phyloP scores from a whole-genome alignment of 345 rosid species.

The Schrenkiella parvula region DNA sequence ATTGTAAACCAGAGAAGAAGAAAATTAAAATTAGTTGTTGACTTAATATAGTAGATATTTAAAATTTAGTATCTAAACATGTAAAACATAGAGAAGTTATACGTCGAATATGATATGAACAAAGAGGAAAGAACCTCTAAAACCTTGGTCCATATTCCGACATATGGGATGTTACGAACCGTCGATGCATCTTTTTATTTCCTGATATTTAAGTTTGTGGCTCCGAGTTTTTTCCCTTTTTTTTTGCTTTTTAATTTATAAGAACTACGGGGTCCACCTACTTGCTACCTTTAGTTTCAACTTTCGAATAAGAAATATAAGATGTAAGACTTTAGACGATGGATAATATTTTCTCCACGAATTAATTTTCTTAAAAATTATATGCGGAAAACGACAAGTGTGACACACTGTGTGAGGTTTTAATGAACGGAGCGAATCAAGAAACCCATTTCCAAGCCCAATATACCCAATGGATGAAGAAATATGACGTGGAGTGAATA shows the following conservation, averaged over 20 bases:
- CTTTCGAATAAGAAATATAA: background rate
- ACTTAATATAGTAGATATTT: background rate
- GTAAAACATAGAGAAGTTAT: too few species aligned
- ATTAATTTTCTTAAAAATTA: background rate
- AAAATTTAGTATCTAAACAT: background rate
- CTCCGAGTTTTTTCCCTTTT: background rate
- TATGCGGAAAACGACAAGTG: background rate
- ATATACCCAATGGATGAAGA: background rate
- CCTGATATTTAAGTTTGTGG: constrained; percentile 16
- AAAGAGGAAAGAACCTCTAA: constrained; percentile 21
- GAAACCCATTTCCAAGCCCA: constrained; percentile 8
- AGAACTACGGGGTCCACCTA: background rate
- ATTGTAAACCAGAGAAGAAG: background rate
- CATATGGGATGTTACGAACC: constrained; percentile 36
- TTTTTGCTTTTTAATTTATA: background rate
- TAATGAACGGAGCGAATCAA: background rate
- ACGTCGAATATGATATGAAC: background rate
- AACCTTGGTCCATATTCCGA: constrained; percentile 17
- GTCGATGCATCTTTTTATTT: constrained; percentile 26
- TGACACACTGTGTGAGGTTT: background rate
- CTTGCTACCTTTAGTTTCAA: background rate
- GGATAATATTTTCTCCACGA: background rate
- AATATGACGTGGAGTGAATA: background rate
- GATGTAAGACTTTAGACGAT: background rate
- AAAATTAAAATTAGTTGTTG: background rate